Percentiles rank a stretch among this genome's conserved stretches.
Conservation (phyloP, 495 filamentous ascomycete genomes). For the Lophium mytilinum region DNA sequence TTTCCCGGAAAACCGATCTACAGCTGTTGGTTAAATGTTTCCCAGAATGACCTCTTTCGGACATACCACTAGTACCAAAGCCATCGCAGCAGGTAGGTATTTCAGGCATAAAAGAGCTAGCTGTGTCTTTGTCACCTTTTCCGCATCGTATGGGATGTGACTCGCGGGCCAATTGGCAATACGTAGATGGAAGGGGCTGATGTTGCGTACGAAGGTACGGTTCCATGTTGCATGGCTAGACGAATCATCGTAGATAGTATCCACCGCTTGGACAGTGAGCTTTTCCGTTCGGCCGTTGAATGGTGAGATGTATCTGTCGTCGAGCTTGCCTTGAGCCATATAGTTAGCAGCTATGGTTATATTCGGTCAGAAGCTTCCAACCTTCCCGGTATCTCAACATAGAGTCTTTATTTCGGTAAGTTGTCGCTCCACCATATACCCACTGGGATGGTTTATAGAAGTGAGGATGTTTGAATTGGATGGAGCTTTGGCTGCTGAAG, state of each 20-base stretch:
- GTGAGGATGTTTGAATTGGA: conserved; percentile 2
- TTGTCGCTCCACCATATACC: not conserved
- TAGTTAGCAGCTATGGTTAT: too few species aligned
- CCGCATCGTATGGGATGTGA: conserved; percentile 9
- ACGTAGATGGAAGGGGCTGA: conserved; percentile 9
- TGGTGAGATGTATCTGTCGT: conserved; percentile 16
- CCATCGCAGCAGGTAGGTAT: conserved; percentile 17
- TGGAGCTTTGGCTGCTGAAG: not conserved
- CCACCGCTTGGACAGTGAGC: conserved; percentile 14
- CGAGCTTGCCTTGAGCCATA: not conserved
- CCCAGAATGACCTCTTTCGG: not conserved
- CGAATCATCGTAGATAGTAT: conserved; percentile 12
- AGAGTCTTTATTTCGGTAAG: not conserved
- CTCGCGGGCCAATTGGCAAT: conserved; percentile 14
- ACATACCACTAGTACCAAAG: conserved; percentile 16
- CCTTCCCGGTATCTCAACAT: not conserved
- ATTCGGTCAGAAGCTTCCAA: too few species aligned
- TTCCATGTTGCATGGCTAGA: conserved; percentile 11
- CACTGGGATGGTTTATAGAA: conserved; percentile 4
- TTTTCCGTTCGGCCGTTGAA: conserved; percentile 13
- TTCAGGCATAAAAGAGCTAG: conserved; percentile 8
- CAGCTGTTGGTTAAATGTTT: not conserved
- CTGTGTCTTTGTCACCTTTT: conserved; percentile 7
- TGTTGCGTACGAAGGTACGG: conserved; percentile 16
- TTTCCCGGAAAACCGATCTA: conserved; percentile 9